Evolutionary conservation across 2,329 filamentous ascomycete species (phyloP), one percentile per base, ranked within the genome.

Genomic region (Ceratocystis eucalypticola): DNA sequence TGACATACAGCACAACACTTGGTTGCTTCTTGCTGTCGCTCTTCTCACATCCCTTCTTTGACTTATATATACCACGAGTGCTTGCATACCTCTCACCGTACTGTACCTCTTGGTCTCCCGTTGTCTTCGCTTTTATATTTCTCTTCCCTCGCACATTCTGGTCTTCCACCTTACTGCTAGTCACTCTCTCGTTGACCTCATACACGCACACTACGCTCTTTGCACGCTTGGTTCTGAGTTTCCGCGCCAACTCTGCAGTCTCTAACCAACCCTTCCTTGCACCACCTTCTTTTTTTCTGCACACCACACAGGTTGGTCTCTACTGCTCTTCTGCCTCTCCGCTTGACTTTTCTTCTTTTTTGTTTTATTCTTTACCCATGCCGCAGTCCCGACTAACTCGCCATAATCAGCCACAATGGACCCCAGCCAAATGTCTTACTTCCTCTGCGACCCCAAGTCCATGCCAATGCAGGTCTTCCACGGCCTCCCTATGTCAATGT

Each of bases 401-500:
- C 48, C 48, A 70, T 71, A 63, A 70, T 2, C 55, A 59, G 28
- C 70, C 74, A 76, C 77, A 79, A 91, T 91, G 88, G 87, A 89
- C 70, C 78, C 82, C 72, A 84, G 82, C 69, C 87, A 89, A 77
- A 84, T 86, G 70, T 80, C 88, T 68, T 95, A 91, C 80, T 92
- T 89, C 82, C 94, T 92, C 81, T 96, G 93, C 80, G 87, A 85
- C 72, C 25, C 48, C 44, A 67, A 67, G 85, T 88, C 70, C 89
- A 94, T 71, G 82, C 87, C 70, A 86, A 84, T 75, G 80, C 84
- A 69, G 88, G 91, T 74, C 82, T 82, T 72, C 82, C 86, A 73
- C 88, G 88, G 74, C 87, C 76, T 86, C 71, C 83, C 84, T 25
- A 84, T 83, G 85, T 85, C 65, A 86, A 89, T 77, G 92, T 91